phyloP scores from a whole-genome alignment of 2,329 filamentous ascomycete genomes.

The Blastomyces emzantsi region DNA sequence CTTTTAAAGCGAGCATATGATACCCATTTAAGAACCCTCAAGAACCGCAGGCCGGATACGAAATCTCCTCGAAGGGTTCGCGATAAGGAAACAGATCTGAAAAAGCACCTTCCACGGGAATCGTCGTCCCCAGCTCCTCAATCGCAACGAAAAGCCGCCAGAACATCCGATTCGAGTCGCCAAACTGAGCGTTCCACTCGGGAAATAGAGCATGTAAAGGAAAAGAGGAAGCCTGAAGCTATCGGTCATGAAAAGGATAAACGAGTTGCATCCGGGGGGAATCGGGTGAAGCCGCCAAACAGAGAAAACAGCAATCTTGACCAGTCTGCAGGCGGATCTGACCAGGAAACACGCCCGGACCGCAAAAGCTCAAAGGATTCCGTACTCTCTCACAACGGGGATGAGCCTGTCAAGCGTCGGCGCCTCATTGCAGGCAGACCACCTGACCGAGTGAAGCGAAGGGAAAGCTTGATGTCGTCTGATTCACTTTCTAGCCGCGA shows the following conservation, averaged over 20 bases:
- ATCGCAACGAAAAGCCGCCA: conserved; percentile 24
- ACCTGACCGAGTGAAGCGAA: conserved; percentile 26
- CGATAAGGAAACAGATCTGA: conserved; percentile 33
- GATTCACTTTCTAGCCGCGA: conserved; percentile 35
- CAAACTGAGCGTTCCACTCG: conserved; percentile 22
- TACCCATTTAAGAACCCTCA: conserved; percentile 25
- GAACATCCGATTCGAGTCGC: conserved; percentile 25
- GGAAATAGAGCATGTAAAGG: conserved; percentile 19
- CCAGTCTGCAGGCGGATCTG: conserved; percentile 21
- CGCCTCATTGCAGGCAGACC: conserved; percentile 36
- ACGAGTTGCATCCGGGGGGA: conserved; percentile 13
- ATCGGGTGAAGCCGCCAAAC: conserved; percentile 19
- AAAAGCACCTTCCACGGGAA: conserved; percentile 25
- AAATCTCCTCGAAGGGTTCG: conserved; percentile 33
- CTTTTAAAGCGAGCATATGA: conserved; percentile 60
- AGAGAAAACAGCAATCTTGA: conserved; percentile 21
- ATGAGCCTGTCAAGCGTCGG: conserved; percentile 32
- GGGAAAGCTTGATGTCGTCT: conserved; percentile 32
- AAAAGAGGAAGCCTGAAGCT: conserved; percentile 8
- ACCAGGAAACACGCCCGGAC: conserved; percentile 24
- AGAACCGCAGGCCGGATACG: conserved; percentile 25
- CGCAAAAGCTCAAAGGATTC: conserved; percentile 27
- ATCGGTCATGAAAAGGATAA: conserved; percentile 21
- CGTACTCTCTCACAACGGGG: conserved; percentile 21
- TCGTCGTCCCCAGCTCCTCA: conserved; percentile 34